These are phyloP conservation scores for Hermanozyma aechmeae DNA, from an alignment of 805 yeast species.

Conservation along the genomic window DNA sequence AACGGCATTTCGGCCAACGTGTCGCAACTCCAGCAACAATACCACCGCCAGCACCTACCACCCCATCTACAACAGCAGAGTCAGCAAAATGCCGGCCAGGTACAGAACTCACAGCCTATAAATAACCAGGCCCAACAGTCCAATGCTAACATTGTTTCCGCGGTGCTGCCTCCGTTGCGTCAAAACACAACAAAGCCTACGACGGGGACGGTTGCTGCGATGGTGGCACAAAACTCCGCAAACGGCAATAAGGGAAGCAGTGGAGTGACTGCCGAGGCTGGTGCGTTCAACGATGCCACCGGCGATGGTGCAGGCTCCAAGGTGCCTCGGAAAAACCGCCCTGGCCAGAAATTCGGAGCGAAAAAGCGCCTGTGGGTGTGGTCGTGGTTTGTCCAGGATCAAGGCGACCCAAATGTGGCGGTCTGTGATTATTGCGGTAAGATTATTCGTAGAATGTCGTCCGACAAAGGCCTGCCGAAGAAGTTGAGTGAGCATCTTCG, in stretches of 20 bases:
- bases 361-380: conserved; percentile 57
- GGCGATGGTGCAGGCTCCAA: conserved; percentile 5
- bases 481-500: conserved; percentile 47
- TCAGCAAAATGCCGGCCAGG: not conserved
- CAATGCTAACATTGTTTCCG: not conserved
- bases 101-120: not conserved
- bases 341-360: conserved; percentile 52
- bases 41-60: conserved; percentile 1
- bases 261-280: not conserved
- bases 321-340: conserved; percentile 33
- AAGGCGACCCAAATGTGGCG: conserved; percentile 37
- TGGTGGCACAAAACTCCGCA: not conserved
- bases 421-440: conserved; percentile 48
- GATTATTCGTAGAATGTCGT: conserved; percentile 35
- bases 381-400: conserved; percentile 51
- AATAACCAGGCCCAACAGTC: conserved; percentile 1
- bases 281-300: conserved; percentile 1
- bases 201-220: not conserved
- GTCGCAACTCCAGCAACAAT: conserved; percentile 5
- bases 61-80: not conserved
- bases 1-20: conserved; percentile 3
- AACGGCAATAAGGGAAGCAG: not conserved
- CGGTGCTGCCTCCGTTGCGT: conserved; percentile 1
- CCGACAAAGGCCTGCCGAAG: conserved; percentile 53
- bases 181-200: not conserved